Base-by-base conservation (phyloP, 2,329 filamentous ascomycete genomes). In the Lasiodiplodia theobromae region DNA sequence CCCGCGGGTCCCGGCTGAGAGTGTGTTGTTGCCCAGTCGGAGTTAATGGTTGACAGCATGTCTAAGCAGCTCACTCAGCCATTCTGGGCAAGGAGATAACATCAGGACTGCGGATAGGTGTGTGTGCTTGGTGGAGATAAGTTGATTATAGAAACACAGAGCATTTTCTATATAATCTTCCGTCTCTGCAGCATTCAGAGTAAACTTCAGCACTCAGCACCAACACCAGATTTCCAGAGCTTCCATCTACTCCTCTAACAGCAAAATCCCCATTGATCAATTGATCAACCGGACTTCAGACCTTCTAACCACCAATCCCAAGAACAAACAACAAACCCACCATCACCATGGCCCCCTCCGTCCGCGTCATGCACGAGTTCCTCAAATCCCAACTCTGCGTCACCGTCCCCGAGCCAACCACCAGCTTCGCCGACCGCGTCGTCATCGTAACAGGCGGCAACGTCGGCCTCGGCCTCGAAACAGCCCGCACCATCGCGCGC, bases 391-490 rank as follows among this genome's bases (percentile, higher is more conserved):
- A 84, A 70, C 75, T 82, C 69, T 76, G 81, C 67, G 69, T 80
- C 56, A 79, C 73, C 2, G 80, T 79, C 2, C 68, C 75, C 31
- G 68, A 72, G 6, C 74, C 81, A 57, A 72, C 71, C 16, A 66
- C 62, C 28, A 71, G 72, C 14, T 77, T 74, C 18, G 63, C 64
- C 1, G 80, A 77, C 34, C 77, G 82, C 67, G 82, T 81, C 0
- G 74, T 82, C 69, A 78, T 86, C 52, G 78, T 86, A 0, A 86
- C 84, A 0, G 84, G 84, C 52, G 78, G 81, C 2, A 86, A 86
- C 67, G 74, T 77, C 7, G 84, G 83, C 3, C 78, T 86, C 0
- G 84, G 84, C 16, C 77, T 80, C 54, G 82, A 86, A 74, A 80
- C 83, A 6, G 79, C 81, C 1, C 75, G 76, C 1, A 82, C 85